Base-by-base conservation (phyloP, 768 basidiomycete genomes). In the Macrolepiota albuminosa region DNA sequence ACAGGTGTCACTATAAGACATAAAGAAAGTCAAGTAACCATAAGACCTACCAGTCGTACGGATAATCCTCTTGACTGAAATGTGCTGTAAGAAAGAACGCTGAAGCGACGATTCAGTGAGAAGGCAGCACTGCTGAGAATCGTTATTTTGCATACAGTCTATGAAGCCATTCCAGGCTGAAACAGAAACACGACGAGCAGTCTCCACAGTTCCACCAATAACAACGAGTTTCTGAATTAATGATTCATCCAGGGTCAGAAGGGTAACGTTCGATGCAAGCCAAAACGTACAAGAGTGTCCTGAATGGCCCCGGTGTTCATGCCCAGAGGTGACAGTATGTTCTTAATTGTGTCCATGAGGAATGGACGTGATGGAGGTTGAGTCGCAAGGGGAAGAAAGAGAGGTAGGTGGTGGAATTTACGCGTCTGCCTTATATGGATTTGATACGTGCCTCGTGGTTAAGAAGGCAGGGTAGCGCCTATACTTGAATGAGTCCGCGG, bases 111-210 rank as follows among this genome's bases (percentile, higher is more conserved):
- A 36, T 61, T 49, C 39, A 39, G 31, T 56, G 50, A 49, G 52
- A 55, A 55, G 47, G 31, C 31, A 14, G 14, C 0, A 8, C 7
- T 29, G 29, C 33, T 45, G 31, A 63, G 39, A 48, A 7, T 21
- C 21, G 29, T 21, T 43, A 21, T 21, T 45, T 11, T 10, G 62
- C 85, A 63, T 68, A 93, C 91, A 93, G 70, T 93, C 92, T 4
- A 94, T 82, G 68, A 94, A 93, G 40, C 90, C 89, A 71, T 89
- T 91, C 91, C 92, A 94, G 13, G 90, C 92, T 5, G 90, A 91
- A 33, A 89, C 78, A 11, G 90, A 92, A 18, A 84, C 87, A 48
- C 91, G 79, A 63, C 91, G 81, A 39, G 91, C 91, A 16, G 91
- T 93, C 70, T 93, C 91, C 24, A 93, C 88, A 0, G 92, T 93